Percentiles rank a stretch among this genome's conserved stretches.
These are phyloP conservation scores for Solanum hybrid DNA, from an alignment of 305 asterid species.

Conservation along the genomic window DNA sequence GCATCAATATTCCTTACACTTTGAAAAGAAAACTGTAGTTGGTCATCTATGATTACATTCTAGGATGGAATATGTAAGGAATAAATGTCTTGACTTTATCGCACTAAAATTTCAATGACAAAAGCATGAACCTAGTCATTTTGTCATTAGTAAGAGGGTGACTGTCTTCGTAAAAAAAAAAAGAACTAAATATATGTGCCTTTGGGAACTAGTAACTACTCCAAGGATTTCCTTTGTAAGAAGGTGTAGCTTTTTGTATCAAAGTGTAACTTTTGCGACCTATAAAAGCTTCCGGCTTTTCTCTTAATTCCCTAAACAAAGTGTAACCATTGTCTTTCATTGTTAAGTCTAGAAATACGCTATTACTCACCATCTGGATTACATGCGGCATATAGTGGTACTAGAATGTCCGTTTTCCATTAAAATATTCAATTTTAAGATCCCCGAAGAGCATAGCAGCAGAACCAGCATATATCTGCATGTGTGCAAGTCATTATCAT, in stretches of 20 bases:
- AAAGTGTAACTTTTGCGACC: neutral
- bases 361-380: neutral
- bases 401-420: neutral
- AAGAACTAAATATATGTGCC: neutral
- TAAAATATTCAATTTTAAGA: neutral
- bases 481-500: neutral
- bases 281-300: neutral
- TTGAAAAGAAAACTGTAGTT: neutral
- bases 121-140: neutral
- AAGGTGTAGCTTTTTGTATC: neutral
- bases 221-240: neutral
- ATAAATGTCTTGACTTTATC: neutral
- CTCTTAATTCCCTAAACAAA: neutral
- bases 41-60: neutral
- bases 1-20: neutral
- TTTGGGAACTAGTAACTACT: neutral
- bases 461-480: neutral
- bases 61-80: neutral
- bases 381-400: neutral
- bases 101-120: neutral
- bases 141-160: neutral
- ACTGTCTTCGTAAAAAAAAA: neutral
- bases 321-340: neutral
- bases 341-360: neutral
- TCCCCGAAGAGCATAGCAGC: neutral